These are phyloP conservation scores for Aspergillus sp. DNA, from an alignment of 2,329 filamentous ascomycete genomes.

Conservation along the genomic window DNA sequence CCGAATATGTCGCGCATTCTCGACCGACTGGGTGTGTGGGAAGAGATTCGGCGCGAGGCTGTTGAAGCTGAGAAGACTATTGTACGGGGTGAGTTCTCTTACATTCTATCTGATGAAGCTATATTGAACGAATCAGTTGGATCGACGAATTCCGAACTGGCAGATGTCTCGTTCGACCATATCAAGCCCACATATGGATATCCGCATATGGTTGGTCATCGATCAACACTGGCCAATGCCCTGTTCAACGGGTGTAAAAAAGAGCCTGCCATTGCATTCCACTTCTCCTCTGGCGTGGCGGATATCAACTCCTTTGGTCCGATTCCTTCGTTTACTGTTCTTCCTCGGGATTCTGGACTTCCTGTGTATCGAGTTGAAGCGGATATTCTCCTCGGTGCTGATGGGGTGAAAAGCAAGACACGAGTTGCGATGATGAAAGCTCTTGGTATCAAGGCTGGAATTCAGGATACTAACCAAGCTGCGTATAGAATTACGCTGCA, in stretches of 20 bases:
- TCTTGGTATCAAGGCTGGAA: conserved; percentile 31
- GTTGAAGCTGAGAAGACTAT: conserved; percentile 66
- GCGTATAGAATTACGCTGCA: conserved; percentile 52
- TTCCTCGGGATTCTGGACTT: conserved; percentile 52
- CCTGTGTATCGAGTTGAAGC: conserved; percentile 43
- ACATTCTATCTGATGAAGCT: background rate
- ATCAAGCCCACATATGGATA: conserved; percentile 65
- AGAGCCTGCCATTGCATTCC: conserved; percentile 60
- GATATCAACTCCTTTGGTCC: conserved; percentile 56
- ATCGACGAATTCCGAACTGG: conserved; percentile 62
- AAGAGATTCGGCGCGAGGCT: conserved; percentile 62
- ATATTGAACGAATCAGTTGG: conserved; percentile 47
- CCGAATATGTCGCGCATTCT: conserved; percentile 76
- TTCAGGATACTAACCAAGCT: conserved; percentile 47
- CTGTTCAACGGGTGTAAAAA: conserved; percentile 65
- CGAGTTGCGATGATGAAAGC: conserved; percentile 37
- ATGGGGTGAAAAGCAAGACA: conserved; percentile 49
- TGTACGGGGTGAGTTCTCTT: conserved; percentile 54
- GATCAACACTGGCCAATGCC: conserved; percentile 63
- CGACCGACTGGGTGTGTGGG: conserved; percentile 67
- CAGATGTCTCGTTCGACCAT: conserved; percentile 63
- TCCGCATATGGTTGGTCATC: conserved; percentile 74
- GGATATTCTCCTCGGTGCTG: conserved; percentile 49
- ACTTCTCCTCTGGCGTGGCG: conserved; percentile 56
- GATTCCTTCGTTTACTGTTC: conserved; percentile 54